Conservation (phyloP, 768 basidiomycete species). For the Xanthoconium stramineum region DNA sequence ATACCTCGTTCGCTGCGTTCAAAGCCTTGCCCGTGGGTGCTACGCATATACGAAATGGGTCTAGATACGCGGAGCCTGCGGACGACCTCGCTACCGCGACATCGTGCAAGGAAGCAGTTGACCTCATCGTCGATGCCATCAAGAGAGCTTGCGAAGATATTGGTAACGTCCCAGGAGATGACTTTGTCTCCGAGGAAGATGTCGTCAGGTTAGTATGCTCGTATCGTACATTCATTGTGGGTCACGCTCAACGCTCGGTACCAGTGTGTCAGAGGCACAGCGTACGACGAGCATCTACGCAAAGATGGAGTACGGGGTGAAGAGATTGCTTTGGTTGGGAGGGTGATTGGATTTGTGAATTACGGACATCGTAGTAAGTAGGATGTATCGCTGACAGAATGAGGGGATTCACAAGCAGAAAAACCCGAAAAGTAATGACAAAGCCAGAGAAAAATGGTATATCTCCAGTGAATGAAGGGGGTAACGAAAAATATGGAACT, state of each 20-base stretch:
- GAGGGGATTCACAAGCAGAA: conserved; percentile 3
- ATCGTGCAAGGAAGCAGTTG: conserved; percentile 75
- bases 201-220: conserved; percentile 65
- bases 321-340: conserved; percentile 86
- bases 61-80: conserved; percentile 50
- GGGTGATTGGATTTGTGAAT: conserved; percentile 37
- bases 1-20: conserved; percentile 66
- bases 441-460: conserved; percentile 20
- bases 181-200: conserved; percentile 62
- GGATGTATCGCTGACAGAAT: conserved; percentile 12
- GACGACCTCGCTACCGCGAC: conserved; percentile 59
- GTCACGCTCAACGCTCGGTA: background rate
- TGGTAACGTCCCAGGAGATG: conserved; percentile 41
- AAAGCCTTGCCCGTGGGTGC: conserved; percentile 77
- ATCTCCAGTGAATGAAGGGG: conserved; percentile 22
- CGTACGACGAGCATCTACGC: conserved; percentile 82
- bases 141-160: conserved; percentile 62
- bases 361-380: conserved; percentile 13
- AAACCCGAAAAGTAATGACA: conserved; percentile 9
- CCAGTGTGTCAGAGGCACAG: conserved; percentile 78
- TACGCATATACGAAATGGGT: conserved; percentile 41
- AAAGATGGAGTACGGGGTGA: conserved; percentile 92
- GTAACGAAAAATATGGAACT: conserved; percentile 12
- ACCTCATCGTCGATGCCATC: conserved; percentile 71
- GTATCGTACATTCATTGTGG: background rate